Evolutionary conservation across 83 land plant genomes (phyloP), one percentile per base, ranked within the genome.

Genomic region (Isoetes engelmannii): DNA sequence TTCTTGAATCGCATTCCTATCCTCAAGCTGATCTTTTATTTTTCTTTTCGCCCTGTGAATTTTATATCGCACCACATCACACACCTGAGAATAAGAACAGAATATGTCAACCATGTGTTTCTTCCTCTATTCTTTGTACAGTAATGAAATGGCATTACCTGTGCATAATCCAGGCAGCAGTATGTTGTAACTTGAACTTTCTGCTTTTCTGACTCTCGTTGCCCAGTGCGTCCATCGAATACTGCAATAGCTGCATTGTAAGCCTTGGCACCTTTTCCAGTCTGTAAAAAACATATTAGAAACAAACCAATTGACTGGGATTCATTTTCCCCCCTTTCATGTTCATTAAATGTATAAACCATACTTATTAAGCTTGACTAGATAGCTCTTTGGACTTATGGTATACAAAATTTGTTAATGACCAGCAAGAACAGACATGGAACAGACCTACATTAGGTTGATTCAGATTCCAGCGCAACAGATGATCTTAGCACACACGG

Each of bases 81-180:
- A 84, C 45, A 90, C 83, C 97, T 92, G 83, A 28, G 15, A 28
- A 28, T 28, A 28, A 28, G 28, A 18, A 59, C 19, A 12, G 13
- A 51, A 51, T 12, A 12, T 51, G 55, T 28, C 37, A 28, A 28
- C 37, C 37, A 28, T 28, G 37, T 28, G 17, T 1, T 51, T 15
- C 55, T 12, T 51, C 15, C 17, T 12, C 13, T 51, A 50, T 45
- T 43, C 15, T 48, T 15, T 46, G 37, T 7, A 13, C 37, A 48
- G 13, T 20, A 69, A 68, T 37, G 4, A 12, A 19, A 12, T 37
- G 8, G 12, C 12, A 8, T 18, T 51, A 88, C 98, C 98, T 94
- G 98, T 41, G 98, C 86, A 81, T 94, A 94, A 75, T 94, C 98
- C 58, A 94, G 61, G 51, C 93, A 94, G 82, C 98, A 94, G 62